Conservation (phyloP, 2,329 filamentous ascomycete species). For the Didymella exigua region DNA sequence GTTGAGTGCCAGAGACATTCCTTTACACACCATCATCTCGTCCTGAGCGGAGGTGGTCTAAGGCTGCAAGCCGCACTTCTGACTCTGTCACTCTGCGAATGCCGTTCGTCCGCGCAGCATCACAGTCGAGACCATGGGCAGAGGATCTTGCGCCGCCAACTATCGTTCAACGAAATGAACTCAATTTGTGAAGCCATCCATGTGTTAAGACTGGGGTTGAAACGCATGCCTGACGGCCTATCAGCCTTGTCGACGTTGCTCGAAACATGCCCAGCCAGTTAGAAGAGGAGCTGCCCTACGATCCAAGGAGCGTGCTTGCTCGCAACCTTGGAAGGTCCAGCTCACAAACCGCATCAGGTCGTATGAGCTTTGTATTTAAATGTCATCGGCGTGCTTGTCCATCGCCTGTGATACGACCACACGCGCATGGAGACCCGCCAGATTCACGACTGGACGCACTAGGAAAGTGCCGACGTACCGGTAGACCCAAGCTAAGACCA, state of each 20-base stretch:
- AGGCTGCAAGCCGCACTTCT: not conserved
- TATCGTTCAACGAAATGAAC: not conserved
- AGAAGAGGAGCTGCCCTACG: conserved; percentile 2
- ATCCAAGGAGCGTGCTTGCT: not conserved
- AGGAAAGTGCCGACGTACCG: not conserved
- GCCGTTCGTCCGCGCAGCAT: not conserved
- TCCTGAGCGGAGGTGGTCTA: not conserved
- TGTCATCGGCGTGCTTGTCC: not conserved
- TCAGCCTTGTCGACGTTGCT: conserved; percentile 1
- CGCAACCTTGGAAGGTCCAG: not conserved
- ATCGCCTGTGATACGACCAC: not conserved
- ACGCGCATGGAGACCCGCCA: not conserved
- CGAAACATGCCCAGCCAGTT: conserved; percentile 2
- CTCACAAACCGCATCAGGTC: not conserved
- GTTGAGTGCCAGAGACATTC: not conserved
- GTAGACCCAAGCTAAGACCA: not conserved
- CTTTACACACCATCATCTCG: not conserved
- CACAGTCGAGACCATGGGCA: not conserved
- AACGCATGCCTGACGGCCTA: not conserved
- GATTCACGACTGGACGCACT: not conserved
- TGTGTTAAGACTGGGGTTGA: conserved; percentile 2
- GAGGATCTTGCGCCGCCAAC: not conserved
- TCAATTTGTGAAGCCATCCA: not conserved
- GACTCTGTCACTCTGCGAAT: not conserved
- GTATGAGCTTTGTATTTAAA: not conserved